A percentile compares a stretch with the other conserved stretches of the same genome.
Evolutionary conservation across 2,329 filamentous ascomycete genomes (phyloP).

Genomic region (Monilinia vaccinii-corymbosi): DNA sequence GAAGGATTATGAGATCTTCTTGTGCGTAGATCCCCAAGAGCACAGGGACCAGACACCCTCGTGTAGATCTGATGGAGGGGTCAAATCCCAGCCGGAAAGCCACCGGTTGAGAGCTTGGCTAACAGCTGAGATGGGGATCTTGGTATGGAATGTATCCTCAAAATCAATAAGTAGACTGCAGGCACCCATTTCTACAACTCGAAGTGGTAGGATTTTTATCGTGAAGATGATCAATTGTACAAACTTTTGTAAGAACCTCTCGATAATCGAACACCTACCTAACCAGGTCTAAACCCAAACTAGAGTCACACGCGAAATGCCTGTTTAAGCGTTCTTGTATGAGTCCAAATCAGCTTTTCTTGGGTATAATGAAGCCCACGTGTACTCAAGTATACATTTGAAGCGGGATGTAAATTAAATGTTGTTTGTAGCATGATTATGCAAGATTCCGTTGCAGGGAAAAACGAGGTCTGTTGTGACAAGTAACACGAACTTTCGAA

Average conservation of each 20-base stretch:
- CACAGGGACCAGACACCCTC: constrained; percentile 2
- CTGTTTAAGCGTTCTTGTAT: constrained; percentile 2
- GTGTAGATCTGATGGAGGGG: constrained; percentile 8
- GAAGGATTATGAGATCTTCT: constrained; percentile 1
- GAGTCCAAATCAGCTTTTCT: constrained; percentile 3
- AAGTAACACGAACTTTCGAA: background rate
- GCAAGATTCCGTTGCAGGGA: constrained; percentile 8
- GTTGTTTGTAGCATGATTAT: constrained; percentile 7
- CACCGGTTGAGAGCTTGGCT: background rate
- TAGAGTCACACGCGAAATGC: constrained; percentile 1
- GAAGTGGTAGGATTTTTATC: background rate
- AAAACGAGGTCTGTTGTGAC: constrained; percentile 5
- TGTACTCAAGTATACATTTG: constrained; percentile 5
- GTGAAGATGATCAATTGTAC: constrained; percentile 2
- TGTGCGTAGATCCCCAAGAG: background rate
- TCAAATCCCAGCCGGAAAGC: background rate
- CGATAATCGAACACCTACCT: background rate
- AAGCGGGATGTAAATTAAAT: constrained; percentile 7
- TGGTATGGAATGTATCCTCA: background rate
- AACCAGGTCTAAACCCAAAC: background rate
- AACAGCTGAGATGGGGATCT: constrained; percentile 2
- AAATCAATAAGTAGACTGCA: constrained; percentile 2
- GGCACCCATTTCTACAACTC: constrained; percentile 3
- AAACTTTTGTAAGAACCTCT: background rate
- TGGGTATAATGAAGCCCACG: constrained; percentile 1